Conservation (phyloP, 768 basidiomycete genomes). For the Paxillus involutus region DNA sequence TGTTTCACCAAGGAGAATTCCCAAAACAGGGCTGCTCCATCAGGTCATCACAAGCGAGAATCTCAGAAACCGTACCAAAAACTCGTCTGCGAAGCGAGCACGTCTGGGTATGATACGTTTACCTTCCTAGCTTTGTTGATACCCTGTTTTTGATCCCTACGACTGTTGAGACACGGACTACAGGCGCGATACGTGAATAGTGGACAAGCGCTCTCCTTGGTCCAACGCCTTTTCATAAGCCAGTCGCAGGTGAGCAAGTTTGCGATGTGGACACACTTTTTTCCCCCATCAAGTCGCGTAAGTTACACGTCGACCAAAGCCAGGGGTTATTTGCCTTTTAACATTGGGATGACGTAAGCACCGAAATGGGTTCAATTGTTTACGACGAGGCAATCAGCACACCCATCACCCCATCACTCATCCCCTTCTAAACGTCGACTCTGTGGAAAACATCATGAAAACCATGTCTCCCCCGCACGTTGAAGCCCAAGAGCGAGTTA, state of each 20-base stretch:
- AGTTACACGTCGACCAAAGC: too few relatives aligned
- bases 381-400: neutral
- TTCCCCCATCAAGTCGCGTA: too few relatives aligned
- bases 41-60: neutral
- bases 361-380: constrained; percentile 3
- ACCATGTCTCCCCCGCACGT: neutral
- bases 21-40: neutral
- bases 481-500: neutral
- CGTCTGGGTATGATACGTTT: too few relatives aligned
- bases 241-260: too few relatives aligned
- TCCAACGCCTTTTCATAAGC: too few relatives aligned
- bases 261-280: too few relatives aligned
- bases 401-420: neutral
- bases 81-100: too few relatives aligned
- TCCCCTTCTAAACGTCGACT: neutral
- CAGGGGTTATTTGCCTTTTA: constrained; percentile 3
- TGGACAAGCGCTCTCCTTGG: too few relatives aligned
- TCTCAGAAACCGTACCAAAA: neutral
- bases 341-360: constrained; percentile 5
- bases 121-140: too few relatives aligned
- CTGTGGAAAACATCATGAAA: neutral
- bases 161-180: too few relatives aligned
- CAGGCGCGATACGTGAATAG: too few relatives aligned
- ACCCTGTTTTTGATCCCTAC: too few relatives aligned
- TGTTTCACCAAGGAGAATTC: neutral